Base-by-base conservation (phyloP, 1,284 basidiomycete species). In the Acaromyces ingoldii region DNA sequence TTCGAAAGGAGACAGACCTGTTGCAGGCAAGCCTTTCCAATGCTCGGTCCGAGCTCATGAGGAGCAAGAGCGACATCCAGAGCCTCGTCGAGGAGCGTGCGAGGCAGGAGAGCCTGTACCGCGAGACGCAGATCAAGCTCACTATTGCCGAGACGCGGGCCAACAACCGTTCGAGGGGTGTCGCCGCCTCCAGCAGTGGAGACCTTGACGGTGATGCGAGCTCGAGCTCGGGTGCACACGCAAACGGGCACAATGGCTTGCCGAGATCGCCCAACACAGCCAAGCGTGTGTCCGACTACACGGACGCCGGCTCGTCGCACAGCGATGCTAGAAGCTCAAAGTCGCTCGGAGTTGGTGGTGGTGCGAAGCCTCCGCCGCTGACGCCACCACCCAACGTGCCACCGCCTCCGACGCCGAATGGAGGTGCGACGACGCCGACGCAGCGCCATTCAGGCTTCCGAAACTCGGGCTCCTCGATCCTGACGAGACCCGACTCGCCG, bases 371-470 rank as follows among this genome's bases (percentile, higher is more conserved):
- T 24, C 90, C 90, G 22, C 90, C 90, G 19, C 86, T 87, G 0
- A 88, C 87, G 0, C 90, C 90, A 1, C 89, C 91, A 21, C 91
- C 90, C 2, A 85, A 86, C 24, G 81, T 89, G 40, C 90, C 91
- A 6, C 88, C 88, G 7, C 91, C 91, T 4, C 66, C 68, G 2
- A 65, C 65, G 11, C 67, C 68, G 0, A 21, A 11, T 44, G 34
- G 42, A 21, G 51, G 53, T 17, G 17, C 41, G 13, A 43, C 46
- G 29, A 50, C 53, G 15, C 54, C 55, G 7, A 43, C 51, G 28
- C 43, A 55, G 38, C 53, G 59, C 3, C 36, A 44, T 4, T 52
- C 50, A 3, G 64, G 66, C 3, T 33, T 55, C 10, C 60, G 68
- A 7, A 60, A 51, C 0, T 69, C 66, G 25, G 57, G 59, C 1